Conservation (phyloP, 768 basidiomycete genomes). For the Phallus indusiatus region DNA sequence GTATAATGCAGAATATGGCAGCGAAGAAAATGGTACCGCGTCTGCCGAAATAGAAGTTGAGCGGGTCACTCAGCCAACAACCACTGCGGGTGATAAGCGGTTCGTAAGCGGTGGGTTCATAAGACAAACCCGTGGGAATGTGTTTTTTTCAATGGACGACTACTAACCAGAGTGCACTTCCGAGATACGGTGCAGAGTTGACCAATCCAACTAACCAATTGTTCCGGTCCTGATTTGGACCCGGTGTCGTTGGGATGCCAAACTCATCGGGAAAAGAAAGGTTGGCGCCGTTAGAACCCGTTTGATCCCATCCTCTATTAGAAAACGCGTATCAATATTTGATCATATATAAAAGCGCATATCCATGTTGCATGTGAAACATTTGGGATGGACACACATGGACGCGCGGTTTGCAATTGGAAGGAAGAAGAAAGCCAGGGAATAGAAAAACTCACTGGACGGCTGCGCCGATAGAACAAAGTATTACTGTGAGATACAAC, state of each 20-base stretch:
- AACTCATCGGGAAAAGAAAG: constrained; percentile 47
- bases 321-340: not conserved
- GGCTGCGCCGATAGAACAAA: constrained; percentile 20
- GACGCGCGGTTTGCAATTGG: not conserved
- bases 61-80: constrained; percentile 29
- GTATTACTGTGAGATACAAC: constrained; percentile 18
- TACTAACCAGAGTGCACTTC: constrained; percentile 24
- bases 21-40: constrained; percentile 32
- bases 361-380: no score
- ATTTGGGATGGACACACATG: not conserved
- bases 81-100: not conserved
- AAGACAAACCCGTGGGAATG: no score
- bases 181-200: constrained; percentile 30
- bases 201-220: constrained; percentile 16
- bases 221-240: constrained; percentile 20
- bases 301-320: constrained; percentile 48
- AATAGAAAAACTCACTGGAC: constrained; percentile 12
- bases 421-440: not conserved
- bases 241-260: constrained; percentile 26
- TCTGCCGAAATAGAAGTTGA: constrained; percentile 31
- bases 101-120: no score
- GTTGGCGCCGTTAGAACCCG: constrained; percentile 56
- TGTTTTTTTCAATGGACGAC: no score
- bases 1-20: constrained; percentile 20
- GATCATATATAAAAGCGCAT: not conserved